phyloP scores from a whole-genome alignment of 176 grass and related monocot genomes.

The Oryza officinalis region DNA sequence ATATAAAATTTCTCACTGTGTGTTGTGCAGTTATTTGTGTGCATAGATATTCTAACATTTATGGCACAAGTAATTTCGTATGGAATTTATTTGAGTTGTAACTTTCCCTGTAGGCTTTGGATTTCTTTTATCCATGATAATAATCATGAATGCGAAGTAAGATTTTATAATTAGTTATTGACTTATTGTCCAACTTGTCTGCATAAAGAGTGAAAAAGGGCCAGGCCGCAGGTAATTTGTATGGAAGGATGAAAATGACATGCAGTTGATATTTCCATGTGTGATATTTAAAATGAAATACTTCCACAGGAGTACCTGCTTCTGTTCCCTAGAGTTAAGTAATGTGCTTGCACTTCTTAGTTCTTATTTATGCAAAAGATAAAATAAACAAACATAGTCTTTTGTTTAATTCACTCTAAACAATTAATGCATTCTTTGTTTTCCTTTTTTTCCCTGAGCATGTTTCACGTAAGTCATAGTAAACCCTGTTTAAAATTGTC shows the following conservation, averaged over 20 bases:
- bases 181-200: not conserved
- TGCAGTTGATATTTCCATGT: not conserved
- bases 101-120: not conserved
- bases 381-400: not conserved
- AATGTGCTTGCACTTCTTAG: not conserved
- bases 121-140: not conserved
- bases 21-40: not conserved
- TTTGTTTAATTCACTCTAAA: not conserved
- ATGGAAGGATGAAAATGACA: not conserved
- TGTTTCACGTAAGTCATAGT: not conserved
- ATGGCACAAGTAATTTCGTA: not conserved
- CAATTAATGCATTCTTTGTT: not conserved
- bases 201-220: not conserved
- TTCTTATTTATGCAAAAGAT: not conserved
- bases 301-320: not conserved
- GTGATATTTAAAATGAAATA: not conserved
- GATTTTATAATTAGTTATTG: not conserved
- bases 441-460: not conserved
- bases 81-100: not conserved
- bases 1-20: not conserved
- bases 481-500: not conserved
- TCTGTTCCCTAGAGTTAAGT: not conserved
- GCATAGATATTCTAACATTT: not conserved
- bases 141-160: not conserved
- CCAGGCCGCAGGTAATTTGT: not conserved